Evolutionary conservation across 2,329 filamentous ascomycete species (phyloP).

Genomic region (Neopestalotiopsis rosae): DNA sequence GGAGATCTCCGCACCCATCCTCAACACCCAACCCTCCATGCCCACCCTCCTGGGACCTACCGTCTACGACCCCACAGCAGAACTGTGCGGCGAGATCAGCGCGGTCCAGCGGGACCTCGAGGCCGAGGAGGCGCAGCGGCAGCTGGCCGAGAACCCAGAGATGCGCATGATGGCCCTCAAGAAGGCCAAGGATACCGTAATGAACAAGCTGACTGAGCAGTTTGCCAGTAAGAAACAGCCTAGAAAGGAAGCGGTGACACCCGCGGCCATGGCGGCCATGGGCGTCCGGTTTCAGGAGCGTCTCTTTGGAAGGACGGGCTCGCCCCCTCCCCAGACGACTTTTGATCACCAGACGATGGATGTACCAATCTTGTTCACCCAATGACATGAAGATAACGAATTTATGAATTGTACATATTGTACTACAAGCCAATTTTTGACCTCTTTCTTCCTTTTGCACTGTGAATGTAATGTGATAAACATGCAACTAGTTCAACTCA

Average conservation of each 20-base stretch:
- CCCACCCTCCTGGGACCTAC: slow-evolving; percentile 61
- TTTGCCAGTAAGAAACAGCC: slow-evolving; percentile 39
- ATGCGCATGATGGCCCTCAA: slow-evolving; percentile 60
- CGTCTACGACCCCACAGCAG: slow-evolving; percentile 56
- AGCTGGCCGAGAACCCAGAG: slow-evolving; percentile 62
- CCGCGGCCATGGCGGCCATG: slow-evolving; percentile 35
- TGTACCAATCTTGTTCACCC: slow-evolving; percentile 67
- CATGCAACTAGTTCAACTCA: background rate
- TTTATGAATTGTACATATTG: slow-evolving; percentile 2
- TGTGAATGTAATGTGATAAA: background rate
- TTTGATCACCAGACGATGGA: slow-evolving; percentile 52
- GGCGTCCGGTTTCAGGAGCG: slow-evolving; percentile 47
- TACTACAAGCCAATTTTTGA: background rate
- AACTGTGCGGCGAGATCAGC: slow-evolving; percentile 53
- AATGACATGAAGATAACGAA: slow-evolving; percentile 10
- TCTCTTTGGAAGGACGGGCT: slow-evolving; percentile 44
- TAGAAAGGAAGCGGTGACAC: slow-evolving; percentile 27
- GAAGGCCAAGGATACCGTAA: slow-evolving; percentile 64
- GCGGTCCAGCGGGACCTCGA: slow-evolving; percentile 64
- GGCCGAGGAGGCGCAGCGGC: slow-evolving; percentile 60
- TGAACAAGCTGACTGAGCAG: slow-evolving; percentile 60
- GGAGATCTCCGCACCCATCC: slow-evolving; percentile 56
- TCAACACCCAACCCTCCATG: slow-evolving; percentile 50
- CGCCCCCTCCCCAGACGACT: slow-evolving; percentile 22
- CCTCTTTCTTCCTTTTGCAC: background rate